Evolutionary conservation across 2,329 filamentous ascomycete species (phyloP).

Genomic region (Nemania sp.): DNA sequence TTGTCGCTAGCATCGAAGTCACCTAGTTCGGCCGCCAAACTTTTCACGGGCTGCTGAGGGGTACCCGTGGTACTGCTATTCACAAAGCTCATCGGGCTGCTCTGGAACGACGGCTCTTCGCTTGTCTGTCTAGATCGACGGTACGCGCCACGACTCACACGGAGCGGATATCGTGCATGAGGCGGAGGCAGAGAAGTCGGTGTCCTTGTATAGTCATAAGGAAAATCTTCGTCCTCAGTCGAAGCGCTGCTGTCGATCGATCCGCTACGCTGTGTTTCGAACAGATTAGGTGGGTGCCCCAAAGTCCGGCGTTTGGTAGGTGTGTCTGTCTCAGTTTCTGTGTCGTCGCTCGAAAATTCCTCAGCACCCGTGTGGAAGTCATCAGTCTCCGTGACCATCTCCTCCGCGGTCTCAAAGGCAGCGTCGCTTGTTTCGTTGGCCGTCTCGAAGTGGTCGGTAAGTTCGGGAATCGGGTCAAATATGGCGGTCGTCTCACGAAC

Average conservation of each 20-base stretch:
- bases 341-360: conserved; percentile 72
- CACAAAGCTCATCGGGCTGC: conserved; percentile 63
- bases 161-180: conserved; percentile 72
- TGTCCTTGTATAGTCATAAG: conserved; percentile 61
- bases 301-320: conserved; percentile 47
- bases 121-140: conserved; percentile 65
- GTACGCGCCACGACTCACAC: conserved; percentile 66
- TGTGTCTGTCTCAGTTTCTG: conserved; percentile 81
- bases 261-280: conserved; percentile 45
- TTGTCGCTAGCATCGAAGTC: conserved; percentile 78
- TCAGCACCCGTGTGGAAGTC: conserved; percentile 95
- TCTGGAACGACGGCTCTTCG: conserved; percentile 61
- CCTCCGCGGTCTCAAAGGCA: conserved; percentile 72
- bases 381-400: conserved; percentile 85
- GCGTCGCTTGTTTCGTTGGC: conserved; percentile 75
- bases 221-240: conserved; percentile 72
- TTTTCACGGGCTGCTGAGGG: conserved; percentile 65
- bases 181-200: conserved; percentile 63
- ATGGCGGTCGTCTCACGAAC: conserved; percentile 36
- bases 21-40: conserved; percentile 87
- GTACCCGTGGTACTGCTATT: conserved; percentile 55
- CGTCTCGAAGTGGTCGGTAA: conserved; percentile 76
- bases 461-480: conserved; percentile 47
- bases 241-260: conserved; percentile 89
- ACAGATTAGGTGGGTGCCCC: conserved; percentile 30